Conservation (phyloP, 345 rosid genomes). For the Salix arbutifolia region DNA sequence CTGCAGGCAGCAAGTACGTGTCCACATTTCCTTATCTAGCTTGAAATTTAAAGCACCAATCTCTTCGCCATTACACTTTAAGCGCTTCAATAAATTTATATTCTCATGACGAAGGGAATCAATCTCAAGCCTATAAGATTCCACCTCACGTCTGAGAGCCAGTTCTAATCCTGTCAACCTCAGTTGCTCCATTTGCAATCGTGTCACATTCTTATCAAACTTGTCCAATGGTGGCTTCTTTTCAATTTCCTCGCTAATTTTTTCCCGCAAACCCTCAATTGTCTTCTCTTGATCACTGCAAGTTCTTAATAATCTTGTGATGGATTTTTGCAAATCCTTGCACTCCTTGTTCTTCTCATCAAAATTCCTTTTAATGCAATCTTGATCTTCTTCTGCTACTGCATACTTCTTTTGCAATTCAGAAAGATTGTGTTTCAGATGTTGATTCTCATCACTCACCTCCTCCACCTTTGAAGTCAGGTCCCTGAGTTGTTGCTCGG, state of each 20-base stretch:
- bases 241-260: conserved; percentile 38
- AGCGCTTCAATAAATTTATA: conserved; percentile 63
- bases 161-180: conserved; percentile 81
- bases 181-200: conserved; percentile 73
- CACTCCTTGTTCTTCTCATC: conserved; percentile 90
- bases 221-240: conserved; percentile 44
- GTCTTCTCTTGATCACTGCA: conserved; percentile 86
- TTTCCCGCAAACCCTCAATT: conserved; percentile 69
- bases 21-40: conserved; percentile 68
- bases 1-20: conserved; percentile 62
- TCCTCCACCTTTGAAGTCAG: conserved; percentile 51
- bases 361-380: conserved; percentile 56
- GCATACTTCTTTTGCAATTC: conserved; percentile 49
- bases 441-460: conserved; percentile 46
- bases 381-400: conserved; percentile 48
- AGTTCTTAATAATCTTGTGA: conserved; percentile 57
- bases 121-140: conserved; percentile 55
- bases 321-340: conserved; percentile 78
- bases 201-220: conserved; percentile 42
- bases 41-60: conserved; percentile 48
- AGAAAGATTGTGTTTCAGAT: conserved; percentile 45
- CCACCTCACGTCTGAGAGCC: conserved; percentile 69
- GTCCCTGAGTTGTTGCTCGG: conserved; percentile 58
- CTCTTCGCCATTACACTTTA: conserved; percentile 59
- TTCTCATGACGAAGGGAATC: conserved; percentile 86